A percentile compares a stretch with the other conserved stretches of the same genome.
These are phyloP conservation scores for Teratosphaeria destructans DNA, from an alignment of 2,329 filamentous ascomycete genomes.

Conservation along the genomic window DNA sequence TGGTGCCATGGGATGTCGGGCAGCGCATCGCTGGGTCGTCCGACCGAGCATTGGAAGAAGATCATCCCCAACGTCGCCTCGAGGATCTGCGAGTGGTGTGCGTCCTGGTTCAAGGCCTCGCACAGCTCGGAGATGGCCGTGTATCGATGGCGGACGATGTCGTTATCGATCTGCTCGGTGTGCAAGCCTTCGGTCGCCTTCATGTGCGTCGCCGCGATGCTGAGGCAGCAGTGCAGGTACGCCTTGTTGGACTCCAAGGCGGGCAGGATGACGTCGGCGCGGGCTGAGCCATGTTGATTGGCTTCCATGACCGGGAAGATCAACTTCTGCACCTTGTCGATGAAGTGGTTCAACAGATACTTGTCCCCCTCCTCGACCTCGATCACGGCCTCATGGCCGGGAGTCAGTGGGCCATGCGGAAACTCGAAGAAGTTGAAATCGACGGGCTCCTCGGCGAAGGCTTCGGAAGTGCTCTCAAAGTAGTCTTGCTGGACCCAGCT, in stretches of 20 bases:
- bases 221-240: conserved; percentile 92
- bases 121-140: conserved; percentile 79
- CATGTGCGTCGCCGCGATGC: conserved; percentile 82
- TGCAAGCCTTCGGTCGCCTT: conserved; percentile 62
- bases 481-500: conserved; percentile 65
- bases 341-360: conserved; percentile 78
- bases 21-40: conserved; percentile 70
- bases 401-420: conserved; percentile 54
- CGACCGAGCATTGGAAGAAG: conserved; percentile 90
- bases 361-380: conserved; percentile 83
- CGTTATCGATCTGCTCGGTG: conserved; percentile 68
- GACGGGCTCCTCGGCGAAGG: conserved; percentile 44
- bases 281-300: conserved; percentile 74
- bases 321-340: conserved; percentile 74
- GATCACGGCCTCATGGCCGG: conserved; percentile 59
- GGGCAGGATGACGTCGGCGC: conserved; percentile 73
- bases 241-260: conserved; percentile 84
- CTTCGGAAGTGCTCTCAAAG: conserved; percentile 58
- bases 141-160: conserved; percentile 87
- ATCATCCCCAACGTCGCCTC: conserved; percentile 92
- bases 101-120: conserved; percentile 67
- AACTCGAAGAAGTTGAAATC: conserved; percentile 80
- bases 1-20: conserved; percentile 94
- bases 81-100: conserved; percentile 76
- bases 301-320: conserved; percentile 89